Evolutionary conservation across 306 rosid genomes (phyloP).

Genomic region (Casuarina glauca): DNA sequence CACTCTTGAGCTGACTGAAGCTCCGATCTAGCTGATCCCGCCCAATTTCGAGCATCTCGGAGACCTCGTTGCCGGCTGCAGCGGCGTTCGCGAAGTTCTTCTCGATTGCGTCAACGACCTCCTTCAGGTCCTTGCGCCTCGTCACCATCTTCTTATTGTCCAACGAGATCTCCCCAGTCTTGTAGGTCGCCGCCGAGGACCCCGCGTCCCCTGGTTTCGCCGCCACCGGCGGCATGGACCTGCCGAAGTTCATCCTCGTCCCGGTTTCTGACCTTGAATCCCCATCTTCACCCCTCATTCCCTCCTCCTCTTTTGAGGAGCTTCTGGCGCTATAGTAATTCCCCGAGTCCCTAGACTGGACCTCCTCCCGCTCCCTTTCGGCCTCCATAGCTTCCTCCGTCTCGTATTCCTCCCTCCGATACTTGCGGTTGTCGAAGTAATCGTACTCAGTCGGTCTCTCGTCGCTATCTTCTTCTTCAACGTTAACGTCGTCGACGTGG

Average conservation of each 20-base stretch:
- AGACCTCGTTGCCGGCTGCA: slow-evolving; percentile 71
- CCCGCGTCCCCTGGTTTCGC: slow-evolving; percentile 37
- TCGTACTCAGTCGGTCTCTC: slow-evolving; percentile 46
- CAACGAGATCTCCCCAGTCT: slow-evolving; percentile 44
- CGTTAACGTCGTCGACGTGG: not conserved
- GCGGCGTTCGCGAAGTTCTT: slow-evolving; percentile 86
- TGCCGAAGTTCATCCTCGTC: slow-evolving; percentile 70
- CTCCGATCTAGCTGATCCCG: slow-evolving; percentile 87
- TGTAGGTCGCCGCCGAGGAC: slow-evolving; percentile 39
- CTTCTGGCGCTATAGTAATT: slow-evolving; percentile 78
- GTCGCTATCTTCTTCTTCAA: slow-evolving; percentile 32
- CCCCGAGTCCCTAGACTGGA: slow-evolving; percentile 95
- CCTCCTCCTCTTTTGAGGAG: slow-evolving; percentile 61
- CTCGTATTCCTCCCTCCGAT: slow-evolving; percentile 41
- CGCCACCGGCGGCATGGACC: slow-evolving; percentile 45
- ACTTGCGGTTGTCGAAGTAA: slow-evolving; percentile 33
- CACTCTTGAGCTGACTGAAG: slow-evolving; percentile 82
- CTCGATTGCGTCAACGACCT: slow-evolving; percentile 77
- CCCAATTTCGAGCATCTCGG: slow-evolving; percentile 81
- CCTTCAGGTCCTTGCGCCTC: slow-evolving; percentile 85
- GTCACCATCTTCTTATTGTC: slow-evolving; percentile 79
- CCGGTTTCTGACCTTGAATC: slow-evolving; percentile 71
- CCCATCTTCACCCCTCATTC: not conserved
- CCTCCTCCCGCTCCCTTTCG: slow-evolving; percentile 84
- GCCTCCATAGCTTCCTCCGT: slow-evolving; percentile 54